Base-by-base conservation (phyloP, 1,284 basidiomycete genomes). In the Puccinia hordei region DNA sequence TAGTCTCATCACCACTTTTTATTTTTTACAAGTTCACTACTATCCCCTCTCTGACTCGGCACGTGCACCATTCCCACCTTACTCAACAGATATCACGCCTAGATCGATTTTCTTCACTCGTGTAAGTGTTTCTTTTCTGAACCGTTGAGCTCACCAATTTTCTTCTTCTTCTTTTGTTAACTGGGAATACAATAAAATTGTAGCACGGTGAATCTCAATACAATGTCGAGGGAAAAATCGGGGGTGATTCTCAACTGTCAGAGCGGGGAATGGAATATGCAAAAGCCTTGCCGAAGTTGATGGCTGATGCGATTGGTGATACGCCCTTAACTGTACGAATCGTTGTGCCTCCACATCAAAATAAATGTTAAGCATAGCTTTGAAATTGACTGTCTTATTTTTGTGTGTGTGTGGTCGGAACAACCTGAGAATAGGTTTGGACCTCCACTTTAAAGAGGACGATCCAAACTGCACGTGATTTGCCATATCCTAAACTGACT, bases 191-290 rank as follows among this genome's bases (percentile, higher is more conserved):
- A n/a, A n/a, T n/a, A n/a, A n/a, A n/a, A n/a, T n/a, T 71, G 33
- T n/a, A 95, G 93, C 97, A 99, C 85, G 97, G 97, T 17, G 97
- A 99, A 87, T 97, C 94, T 84, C 93, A 96, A 87, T 98, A 90
- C 87, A 99, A 99, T 85, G 91, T 99, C 5, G 91, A 94, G 83
- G 96, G 96, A 38, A 94, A 96, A 87, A 98, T 99, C 82, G 97
- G 97, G 24, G 97, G 97, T 15, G 97, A 99, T 85, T 93, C 95
- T 0, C 87, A 91, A 30, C 88, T 99, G 49, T 98, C 95, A 0
- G 88, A 90, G 55, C 90, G 92, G 72, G 97, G 97, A 0, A 89
- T 91, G 88, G 87, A 91, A 84, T 99, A 99, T 86, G 91, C 95
- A 8, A 87, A 87, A 33, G 93, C 94, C 0, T 88, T 99, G 19